These are phyloP conservation scores for Lanmaoa pseudosensibilis DNA, from an alignment of 768 basidiomycete genomes.

Conservation along the genomic window DNA sequence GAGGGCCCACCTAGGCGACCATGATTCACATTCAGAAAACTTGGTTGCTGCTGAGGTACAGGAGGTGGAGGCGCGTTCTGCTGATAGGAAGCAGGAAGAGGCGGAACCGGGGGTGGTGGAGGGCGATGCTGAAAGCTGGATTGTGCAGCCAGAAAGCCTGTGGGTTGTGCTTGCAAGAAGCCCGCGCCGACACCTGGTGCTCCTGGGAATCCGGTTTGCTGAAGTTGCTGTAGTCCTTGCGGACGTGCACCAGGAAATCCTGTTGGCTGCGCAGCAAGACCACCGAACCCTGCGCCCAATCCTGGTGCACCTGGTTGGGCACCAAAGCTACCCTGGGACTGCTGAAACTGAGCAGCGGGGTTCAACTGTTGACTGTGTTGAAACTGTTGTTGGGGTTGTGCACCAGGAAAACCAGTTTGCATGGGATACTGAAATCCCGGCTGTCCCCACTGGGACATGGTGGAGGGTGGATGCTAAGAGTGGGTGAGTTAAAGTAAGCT, in stretches of 20 bases:
- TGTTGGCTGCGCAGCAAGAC: conserved; percentile 62
- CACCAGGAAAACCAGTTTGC: conserved; percentile 62
- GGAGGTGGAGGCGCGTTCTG: conserved; percentile 40
- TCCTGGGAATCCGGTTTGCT: conserved; percentile 45
- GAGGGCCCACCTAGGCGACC: conserved; percentile 41
- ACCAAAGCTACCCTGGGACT: conserved; percentile 38
- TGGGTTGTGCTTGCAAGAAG: conserved; percentile 50
- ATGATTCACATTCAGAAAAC: conserved; percentile 58
- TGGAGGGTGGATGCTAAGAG: conserved; percentile 9
- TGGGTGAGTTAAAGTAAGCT: background rate
- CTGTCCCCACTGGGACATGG: conserved; percentile 80
- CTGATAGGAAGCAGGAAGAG: conserved; percentile 62
- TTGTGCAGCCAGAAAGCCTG: conserved; percentile 41
- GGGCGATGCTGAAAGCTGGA: conserved; percentile 36
- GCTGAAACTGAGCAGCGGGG: conserved; percentile 40
- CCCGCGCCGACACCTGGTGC: conserved; percentile 29
- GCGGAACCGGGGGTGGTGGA: conserved; percentile 60
- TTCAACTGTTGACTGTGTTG: conserved; percentile 36
- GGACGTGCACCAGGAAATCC: conserved; percentile 43
- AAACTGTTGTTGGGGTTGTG: conserved; percentile 48
- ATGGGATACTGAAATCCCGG: conserved; percentile 71
- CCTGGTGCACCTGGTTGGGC: conserved; percentile 26
- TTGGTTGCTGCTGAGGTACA: conserved; percentile 40
- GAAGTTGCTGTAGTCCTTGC: conserved; percentile 45
- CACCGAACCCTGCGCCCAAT: conserved; percentile 36